A percentile compares a stretch with the other conserved stretches of the same genome.
Conservation (phyloP, 73 alveolate species). For the Paramecium bursaria region DNA sequence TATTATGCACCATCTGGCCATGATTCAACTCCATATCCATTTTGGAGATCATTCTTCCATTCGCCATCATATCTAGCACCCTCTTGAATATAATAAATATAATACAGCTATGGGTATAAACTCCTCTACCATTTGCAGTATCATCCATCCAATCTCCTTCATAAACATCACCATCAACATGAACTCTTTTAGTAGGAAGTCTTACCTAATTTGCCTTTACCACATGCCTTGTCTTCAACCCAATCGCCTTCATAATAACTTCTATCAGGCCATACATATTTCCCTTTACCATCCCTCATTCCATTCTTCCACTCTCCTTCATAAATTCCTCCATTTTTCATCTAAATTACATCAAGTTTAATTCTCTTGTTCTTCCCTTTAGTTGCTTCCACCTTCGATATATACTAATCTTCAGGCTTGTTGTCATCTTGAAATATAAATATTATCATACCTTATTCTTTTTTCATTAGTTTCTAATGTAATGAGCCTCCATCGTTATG, state of each 20-base stretch:
- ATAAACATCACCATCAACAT: conserved; percentile 83
- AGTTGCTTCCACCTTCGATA: conserved; percentile 34
- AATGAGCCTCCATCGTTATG: conserved; percentile 7
- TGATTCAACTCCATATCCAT: conserved; percentile 80
- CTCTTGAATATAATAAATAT: conserved; percentile 21
- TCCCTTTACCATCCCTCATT: conserved; percentile 77
- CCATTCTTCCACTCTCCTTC: conserved; percentile 80
- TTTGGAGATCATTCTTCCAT: conserved; percentile 85
- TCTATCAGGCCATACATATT: conserved; percentile 77
- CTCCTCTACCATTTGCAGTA: conserved; percentile 80
- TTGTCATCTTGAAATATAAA: conserved; percentile 25
- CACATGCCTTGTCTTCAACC: conserved; percentile 89
- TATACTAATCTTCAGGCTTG: conserved; percentile 46
- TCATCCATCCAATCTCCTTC: conserved; percentile 83
- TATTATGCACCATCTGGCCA: conserved; percentile 83
- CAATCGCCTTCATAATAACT: conserved; percentile 86
- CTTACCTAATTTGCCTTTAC: conserved; percentile 81
- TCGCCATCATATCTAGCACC: conserved; percentile 87
- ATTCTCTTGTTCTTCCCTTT: conserved; percentile 53
- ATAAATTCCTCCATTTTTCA: conserved; percentile 80
- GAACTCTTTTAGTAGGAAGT: conserved; percentile 26
- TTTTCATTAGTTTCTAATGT: conserved; percentile 21
- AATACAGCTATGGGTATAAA: conserved; percentile 74
- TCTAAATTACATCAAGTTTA: conserved; percentile 39
- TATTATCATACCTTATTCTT: conserved; percentile 24